Conservation (phyloP, 208 protist species). For the Spongospora subterranea region DNA sequence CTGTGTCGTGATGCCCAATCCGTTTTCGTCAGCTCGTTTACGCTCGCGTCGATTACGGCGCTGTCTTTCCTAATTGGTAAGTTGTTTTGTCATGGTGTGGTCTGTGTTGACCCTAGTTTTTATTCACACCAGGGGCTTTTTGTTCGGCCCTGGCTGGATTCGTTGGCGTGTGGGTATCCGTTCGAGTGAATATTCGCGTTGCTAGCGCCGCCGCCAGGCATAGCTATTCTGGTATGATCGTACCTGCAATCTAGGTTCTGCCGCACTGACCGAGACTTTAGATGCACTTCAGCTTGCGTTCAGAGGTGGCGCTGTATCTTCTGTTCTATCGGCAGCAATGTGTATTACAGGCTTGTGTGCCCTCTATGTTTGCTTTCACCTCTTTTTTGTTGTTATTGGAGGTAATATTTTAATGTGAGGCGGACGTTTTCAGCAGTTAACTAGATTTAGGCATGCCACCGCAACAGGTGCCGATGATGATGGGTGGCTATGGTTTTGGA, state of each 20-base stretch:
- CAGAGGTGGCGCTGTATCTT: constrained; percentile 74
- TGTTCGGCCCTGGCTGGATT: constrained; percentile 70
- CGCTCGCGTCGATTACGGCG: constrained; percentile 62
- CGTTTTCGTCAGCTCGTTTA: constrained; percentile 36
- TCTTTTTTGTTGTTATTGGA: constrained; percentile 68
- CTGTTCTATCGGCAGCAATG: constrained; percentile 74
- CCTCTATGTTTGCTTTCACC: constrained; percentile 69
- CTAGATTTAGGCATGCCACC: constrained; percentile 60
- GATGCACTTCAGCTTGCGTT: constrained; percentile 66
- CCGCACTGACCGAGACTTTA: neutral
- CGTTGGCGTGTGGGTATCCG: constrained; percentile 73
- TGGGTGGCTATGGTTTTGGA: constrained; percentile 92
- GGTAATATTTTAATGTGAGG: neutral
- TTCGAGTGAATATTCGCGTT: constrained; percentile 74
- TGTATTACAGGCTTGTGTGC: constrained; percentile 74
- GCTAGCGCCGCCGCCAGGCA: constrained; percentile 69
- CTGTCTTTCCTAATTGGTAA: constrained; percentile 55
- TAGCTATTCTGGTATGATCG: constrained; percentile 35
- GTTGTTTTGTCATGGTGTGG: neutral
- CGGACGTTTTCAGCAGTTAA: neutral
- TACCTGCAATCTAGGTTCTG: neutral
- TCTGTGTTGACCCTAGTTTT: neutral
- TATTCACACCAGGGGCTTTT: constrained; percentile 68
- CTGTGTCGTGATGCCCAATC: constrained; percentile 55
- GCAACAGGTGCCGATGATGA: constrained; percentile 69